phyloP scores from a whole-genome alignment of 202 grass and related monocot genomes.

The Zizania palustris region DNA sequence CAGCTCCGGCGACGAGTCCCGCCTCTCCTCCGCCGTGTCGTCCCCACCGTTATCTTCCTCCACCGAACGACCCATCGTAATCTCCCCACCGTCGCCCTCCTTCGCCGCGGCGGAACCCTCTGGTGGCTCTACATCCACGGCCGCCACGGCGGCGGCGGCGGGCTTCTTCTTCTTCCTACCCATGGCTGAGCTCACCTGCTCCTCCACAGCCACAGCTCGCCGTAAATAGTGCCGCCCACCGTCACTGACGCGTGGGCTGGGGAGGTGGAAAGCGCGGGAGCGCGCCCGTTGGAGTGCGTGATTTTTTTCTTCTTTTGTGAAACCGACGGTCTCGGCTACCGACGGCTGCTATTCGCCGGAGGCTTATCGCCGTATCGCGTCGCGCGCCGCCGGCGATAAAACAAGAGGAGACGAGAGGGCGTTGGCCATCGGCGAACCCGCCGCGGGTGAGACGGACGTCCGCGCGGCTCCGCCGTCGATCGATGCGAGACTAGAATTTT shows the following conservation, averaged over 20 bases:
- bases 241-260: not conserved
- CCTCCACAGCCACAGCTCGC: not conserved
- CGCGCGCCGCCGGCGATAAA: not conserved
- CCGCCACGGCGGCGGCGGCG: not conserved
- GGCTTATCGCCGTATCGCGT: not conserved
- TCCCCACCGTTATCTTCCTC: not conserved
- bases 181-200: not conserved
- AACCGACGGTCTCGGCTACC: not conserved
- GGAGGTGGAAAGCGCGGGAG: not conserved
- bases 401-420: not conserved
- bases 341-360: not conserved
- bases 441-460: no score
- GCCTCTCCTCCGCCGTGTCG: not conserved
- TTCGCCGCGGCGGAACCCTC: not conserved
- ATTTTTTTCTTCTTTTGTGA: not conserved
- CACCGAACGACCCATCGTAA: not conserved
- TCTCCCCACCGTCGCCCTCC: not conserved
- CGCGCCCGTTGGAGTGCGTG: slow-evolving; percentile 18
- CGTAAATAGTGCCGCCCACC: not conserved
- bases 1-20: slow-evolving; percentile 24
- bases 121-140: not conserved
- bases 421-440: no score
- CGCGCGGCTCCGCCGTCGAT: no score
- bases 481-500: no score
- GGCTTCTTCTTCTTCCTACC: not conserved